phyloP scores from a whole-genome alignment of 169 alveolate genomes.

The Eimeria tenella region DNA sequence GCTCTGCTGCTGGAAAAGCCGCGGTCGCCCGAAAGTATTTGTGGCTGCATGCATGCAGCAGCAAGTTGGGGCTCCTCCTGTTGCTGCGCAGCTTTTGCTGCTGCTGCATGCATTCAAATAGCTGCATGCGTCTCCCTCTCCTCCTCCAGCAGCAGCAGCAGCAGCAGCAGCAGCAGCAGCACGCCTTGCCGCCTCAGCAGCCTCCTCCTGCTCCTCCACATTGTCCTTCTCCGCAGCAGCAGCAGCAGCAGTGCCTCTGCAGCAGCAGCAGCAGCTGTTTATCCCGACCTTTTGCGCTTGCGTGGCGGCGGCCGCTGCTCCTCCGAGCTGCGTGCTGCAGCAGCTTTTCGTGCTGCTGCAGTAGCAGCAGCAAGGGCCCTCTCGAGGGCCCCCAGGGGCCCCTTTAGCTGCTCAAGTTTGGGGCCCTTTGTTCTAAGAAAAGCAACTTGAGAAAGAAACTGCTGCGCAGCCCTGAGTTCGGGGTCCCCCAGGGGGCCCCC shows the following conservation, averaged over 20 bases:
- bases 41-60: too few species aligned
- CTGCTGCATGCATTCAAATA: not conserved
- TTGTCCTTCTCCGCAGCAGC: not conserved
- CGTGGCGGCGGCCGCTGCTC: not conserved
- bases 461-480: too few species aligned
- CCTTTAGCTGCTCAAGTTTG: too few species aligned
- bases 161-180: conserved; percentile 1
- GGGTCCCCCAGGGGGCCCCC: too few species aligned
- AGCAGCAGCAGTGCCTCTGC: not conserved
- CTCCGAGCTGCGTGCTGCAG: not conserved
- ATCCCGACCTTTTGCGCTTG: not conserved
- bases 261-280: not conserved
- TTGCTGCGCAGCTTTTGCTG: not conserved
- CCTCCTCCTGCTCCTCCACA: too few species aligned
- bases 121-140: not conserved
- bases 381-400: too few species aligned
- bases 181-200: too few species aligned
- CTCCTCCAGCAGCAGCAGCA: not conserved
- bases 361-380: not conserved
- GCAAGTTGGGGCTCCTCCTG: not conserved
- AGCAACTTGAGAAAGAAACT: too few species aligned
- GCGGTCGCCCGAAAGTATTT: too few species aligned
- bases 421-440: too few species aligned
- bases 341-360: not conserved
- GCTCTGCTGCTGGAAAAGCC: too few species aligned